These are phyloP conservation scores for Fraxinus ornus DNA, from an alignment of 305 asterid genomes.

Conservation along the genomic window DNA sequence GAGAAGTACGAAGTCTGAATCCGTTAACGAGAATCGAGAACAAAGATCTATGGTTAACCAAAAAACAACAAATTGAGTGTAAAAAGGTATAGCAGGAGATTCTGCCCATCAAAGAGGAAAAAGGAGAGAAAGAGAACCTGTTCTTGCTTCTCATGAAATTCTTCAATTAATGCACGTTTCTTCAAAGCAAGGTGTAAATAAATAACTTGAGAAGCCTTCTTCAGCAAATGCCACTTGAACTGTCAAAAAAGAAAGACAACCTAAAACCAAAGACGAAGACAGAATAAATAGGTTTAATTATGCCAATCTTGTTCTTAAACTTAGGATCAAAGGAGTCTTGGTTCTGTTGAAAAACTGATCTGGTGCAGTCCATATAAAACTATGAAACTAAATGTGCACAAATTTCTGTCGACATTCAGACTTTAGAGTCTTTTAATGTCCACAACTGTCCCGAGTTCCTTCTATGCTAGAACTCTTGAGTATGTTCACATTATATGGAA, in stretches of 20 bases:
- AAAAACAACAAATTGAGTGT: not conserved
- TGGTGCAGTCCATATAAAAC: not conserved
- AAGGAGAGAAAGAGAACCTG: conserved; percentile 59
- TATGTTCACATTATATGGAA: not conserved
- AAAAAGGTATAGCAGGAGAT: conserved; percentile 21
- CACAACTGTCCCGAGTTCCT: not conserved
- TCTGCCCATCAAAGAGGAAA: conserved; percentile 18
- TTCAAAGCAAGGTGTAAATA: conserved; percentile 81
- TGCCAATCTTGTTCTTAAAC: not conserved
- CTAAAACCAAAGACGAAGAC: not conserved
- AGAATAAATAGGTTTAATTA: not conserved
- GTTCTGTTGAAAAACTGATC: not conserved
- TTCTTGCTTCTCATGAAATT: conserved; percentile 89
- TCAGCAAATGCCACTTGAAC: conserved; percentile 81
- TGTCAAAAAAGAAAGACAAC: conserved; percentile 27
- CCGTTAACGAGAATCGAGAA: not conserved
- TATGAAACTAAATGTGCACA: not conserved
- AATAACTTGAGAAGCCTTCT: conserved; percentile 89
- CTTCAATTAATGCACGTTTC: conserved; percentile 84
- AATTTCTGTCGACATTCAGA: not conserved
- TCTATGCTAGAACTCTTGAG: not conserved
- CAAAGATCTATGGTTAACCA: conserved; percentile 8
- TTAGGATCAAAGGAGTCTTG: not conserved
- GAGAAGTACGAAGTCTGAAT: conserved; percentile 4
- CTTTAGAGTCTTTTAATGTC: not conserved